Evolutionary conservation across 257 asterid genomes (phyloP).

Genomic region (Solanum chilense): DNA sequence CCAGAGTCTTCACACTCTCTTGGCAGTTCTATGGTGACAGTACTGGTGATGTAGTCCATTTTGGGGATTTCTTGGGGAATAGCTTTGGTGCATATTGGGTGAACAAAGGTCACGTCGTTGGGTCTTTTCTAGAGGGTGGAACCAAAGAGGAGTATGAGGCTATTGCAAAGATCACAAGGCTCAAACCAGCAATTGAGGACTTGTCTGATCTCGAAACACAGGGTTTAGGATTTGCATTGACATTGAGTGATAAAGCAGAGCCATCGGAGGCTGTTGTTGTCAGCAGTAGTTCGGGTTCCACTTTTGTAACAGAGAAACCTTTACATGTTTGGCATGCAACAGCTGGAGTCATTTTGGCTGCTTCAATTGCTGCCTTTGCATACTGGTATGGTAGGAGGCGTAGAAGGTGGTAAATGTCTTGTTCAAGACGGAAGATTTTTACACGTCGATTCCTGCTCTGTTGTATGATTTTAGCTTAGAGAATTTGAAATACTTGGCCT

Average conservation of each 20-base stretch:
- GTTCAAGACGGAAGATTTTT: neutral
- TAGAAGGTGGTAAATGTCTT: conserved; percentile 44
- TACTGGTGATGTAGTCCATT: conserved; percentile 60
- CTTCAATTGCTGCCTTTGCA: conserved; percentile 69
- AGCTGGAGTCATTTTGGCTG: conserved; percentile 71
- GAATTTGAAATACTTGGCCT: neutral
- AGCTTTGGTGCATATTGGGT: conserved; percentile 77
- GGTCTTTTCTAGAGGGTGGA: conserved; percentile 92
- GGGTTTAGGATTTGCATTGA: conserved; percentile 54
- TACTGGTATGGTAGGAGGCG: conserved; percentile 81
- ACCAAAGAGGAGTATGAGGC: conserved; percentile 71
- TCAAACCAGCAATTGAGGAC: conserved; percentile 48
- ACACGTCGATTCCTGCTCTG: neutral
- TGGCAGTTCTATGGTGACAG: conserved; percentile 91
- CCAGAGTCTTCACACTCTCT: conserved; percentile 66
- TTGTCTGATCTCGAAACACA: conserved; percentile 41
- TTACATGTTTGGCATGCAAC: conserved; percentile 59
- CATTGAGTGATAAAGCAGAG: conserved; percentile 15
- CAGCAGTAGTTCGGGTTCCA: neutral
- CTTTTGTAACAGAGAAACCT: conserved; percentile 29
- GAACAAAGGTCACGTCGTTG: conserved; percentile 50
- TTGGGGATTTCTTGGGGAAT: conserved; percentile 46
- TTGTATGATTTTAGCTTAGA: conserved; percentile 9
- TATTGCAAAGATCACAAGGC: conserved; percentile 47
- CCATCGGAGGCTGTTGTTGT: conserved; percentile 7